Conservation (phyloP, 1,284 basidiomycete species). For the Stygiomarasmius scandens region DNA sequence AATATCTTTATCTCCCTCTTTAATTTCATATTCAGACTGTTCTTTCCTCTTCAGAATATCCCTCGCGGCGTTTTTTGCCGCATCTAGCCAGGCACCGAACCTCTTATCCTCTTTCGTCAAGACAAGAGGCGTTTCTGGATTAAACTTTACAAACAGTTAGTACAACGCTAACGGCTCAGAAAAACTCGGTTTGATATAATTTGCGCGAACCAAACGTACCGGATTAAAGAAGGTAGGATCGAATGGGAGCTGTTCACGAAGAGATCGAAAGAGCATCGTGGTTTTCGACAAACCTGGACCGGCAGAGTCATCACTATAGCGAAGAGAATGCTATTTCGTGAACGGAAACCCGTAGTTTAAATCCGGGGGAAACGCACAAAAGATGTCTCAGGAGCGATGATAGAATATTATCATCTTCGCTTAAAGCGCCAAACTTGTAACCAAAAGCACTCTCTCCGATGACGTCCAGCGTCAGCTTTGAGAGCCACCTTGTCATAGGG, state of each 20-base stretch:
- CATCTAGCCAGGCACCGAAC: conserved; percentile 18
- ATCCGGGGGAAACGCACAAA: conserved; percentile 29
- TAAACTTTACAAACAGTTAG: neutral
- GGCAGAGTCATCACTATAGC: neutral
- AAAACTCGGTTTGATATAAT: too few relatives aligned
- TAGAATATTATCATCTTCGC: conserved; percentile 24
- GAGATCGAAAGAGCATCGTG: neutral
- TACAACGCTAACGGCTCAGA: too few relatives aligned
- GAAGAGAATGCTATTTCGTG: neutral
- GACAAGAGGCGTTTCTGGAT: neutral
- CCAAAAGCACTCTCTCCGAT: conserved; percentile 21
- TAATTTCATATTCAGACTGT: conserved; percentile 9
- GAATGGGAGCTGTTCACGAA: neutral
- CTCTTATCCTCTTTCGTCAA: conserved; percentile 16
- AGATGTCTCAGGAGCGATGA: conserved; percentile 27
- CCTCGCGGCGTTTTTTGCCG: conserved; percentile 16
- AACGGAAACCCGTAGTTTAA: too few relatives aligned
- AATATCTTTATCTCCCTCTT: conserved; percentile 7
- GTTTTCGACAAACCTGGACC: neutral
- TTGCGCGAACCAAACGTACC: too few relatives aligned
- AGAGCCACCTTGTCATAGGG: conserved; percentile 6
- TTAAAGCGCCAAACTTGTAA: conserved; percentile 21
- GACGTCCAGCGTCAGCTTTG: conserved; percentile 13
- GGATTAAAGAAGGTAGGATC: neutral
- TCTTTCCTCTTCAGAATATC: conserved; percentile 14